Conservation (phyloP, 2,329 filamentous ascomycete genomes). For the Aschersonia sp. region DNA sequence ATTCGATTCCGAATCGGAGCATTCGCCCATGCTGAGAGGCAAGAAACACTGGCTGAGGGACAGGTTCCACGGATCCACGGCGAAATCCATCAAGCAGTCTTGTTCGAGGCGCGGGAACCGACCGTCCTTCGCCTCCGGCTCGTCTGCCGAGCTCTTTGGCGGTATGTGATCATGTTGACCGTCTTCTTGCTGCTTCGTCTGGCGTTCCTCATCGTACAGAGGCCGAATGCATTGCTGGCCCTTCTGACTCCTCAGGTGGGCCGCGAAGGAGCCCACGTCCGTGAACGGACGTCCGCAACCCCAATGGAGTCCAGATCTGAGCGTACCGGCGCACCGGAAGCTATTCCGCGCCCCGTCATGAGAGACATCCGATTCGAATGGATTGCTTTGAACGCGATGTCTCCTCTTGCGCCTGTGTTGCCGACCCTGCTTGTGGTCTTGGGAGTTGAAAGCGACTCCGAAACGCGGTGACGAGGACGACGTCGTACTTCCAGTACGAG, state of each 20-base stretch:
- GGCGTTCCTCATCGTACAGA: conserved; percentile 2
- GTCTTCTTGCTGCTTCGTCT: not conserved
- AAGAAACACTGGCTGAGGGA: not conserved
- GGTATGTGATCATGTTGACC: not conserved
- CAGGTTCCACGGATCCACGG: not conserved
- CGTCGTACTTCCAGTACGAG: not conserved
- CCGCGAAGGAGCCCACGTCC: not conserved
- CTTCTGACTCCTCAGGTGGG: conserved; percentile 1
- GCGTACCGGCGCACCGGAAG: not conserved
- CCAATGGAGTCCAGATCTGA: conserved; percentile 1
- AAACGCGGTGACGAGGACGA: too few species aligned
- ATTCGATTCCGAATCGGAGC: too few species aligned
- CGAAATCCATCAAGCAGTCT: not conserved
- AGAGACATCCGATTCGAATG: too few species aligned
- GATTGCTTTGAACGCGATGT: not conserved
- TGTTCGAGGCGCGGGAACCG: too few species aligned
- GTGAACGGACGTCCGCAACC: conserved; percentile 2
- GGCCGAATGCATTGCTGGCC: conserved; percentile 3
- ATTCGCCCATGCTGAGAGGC: not conserved
- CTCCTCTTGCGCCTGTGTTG: not conserved
- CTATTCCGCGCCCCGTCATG: not conserved
- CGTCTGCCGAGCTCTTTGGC: too few species aligned
- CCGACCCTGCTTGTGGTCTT: not conserved
- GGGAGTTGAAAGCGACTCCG: not conserved
- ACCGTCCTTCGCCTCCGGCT: too few species aligned